Evolutionary conservation across 2,329 filamentous ascomycete genomes (phyloP), one percentile per base, ranked within the genome.

Genomic region (Ascochyta viciae-villosae): DNA sequence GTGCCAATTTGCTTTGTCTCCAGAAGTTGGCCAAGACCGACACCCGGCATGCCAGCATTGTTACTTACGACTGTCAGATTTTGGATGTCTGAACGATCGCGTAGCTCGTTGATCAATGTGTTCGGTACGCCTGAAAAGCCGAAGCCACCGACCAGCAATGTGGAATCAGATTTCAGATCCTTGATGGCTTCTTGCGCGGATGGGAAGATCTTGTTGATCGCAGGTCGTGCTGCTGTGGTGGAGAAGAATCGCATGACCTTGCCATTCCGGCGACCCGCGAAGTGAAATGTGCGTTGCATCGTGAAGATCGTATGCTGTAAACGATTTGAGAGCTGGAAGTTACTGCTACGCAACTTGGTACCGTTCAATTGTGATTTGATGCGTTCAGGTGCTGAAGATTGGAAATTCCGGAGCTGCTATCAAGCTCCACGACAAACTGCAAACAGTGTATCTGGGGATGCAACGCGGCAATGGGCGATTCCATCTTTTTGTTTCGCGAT

Each of bases 31-130:
- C 89, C 86, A 15, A 94, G 78, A 1, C 90, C 90, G 4, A 87
- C 85, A 26, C 87, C 85, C 35, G 89, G 86, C 27, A 87, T 82
- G 24, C 90, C 90, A 7, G 90, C 90, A 71, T 94, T 94, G 72
- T 94, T 94, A 46, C 89, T 92, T 2, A 93, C 88, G 19, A 89
- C 89, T 0, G 89, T 92, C 27, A 94, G 80, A 49, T 74, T 73
- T 15, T 54, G 68, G 46, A 74, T 64, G 41, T 75, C 72, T 24
- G 63, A 58, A 19, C 73, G 71, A 34, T 75, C 71, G 53, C 73
- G 72, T 4, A 77, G 62, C 24, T 73, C 72, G 43, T 76, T 75
- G 62, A 77, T 77, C 27, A 77, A 69, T 9, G 74, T 75, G 48
- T 75, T 75, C 3, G 74, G 74, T 7, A 77, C 74, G 22, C 74